Conservation (phyloP, 1,284 basidiomycete species). For the Cerioporus squamosus region DNA sequence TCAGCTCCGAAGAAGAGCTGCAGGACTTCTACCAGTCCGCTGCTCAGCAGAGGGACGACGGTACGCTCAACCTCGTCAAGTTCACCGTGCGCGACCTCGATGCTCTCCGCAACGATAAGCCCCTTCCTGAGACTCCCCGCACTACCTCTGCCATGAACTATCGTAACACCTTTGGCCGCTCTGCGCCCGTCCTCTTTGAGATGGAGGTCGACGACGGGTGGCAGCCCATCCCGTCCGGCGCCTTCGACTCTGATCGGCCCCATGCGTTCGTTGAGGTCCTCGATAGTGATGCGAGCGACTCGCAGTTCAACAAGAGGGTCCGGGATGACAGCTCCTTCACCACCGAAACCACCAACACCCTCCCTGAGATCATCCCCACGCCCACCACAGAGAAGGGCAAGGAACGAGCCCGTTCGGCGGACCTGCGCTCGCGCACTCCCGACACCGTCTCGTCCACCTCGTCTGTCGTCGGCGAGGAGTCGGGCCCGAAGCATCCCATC, state of each 20-base stretch:
- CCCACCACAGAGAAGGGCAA: conserved; percentile 57
- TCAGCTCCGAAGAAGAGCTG: conserved; percentile 72
- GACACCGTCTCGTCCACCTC: conserved; percentile 59
- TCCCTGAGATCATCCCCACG: conserved; percentile 29
- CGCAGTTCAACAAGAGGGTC: conserved; percentile 25
- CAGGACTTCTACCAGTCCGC: conserved; percentile 56
- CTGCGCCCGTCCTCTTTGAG: conserved; percentile 48
- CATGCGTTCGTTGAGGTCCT: conserved; percentile 71
- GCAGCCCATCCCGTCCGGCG: conserved; percentile 52
- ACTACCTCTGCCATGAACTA: conserved; percentile 30
- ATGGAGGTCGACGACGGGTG: conserved; percentile 70
- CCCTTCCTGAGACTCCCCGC: conserved; percentile 43
- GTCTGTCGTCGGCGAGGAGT: conserved; percentile 57
- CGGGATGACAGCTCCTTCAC: conserved; percentile 18
- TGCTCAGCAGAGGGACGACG: conserved; percentile 10
- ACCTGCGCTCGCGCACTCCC: conserved; percentile 30
- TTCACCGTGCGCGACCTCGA: conserved; percentile 67
- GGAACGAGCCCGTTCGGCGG: conserved; percentile 40
- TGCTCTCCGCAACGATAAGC: conserved; percentile 40
- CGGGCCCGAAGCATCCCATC: conserved; percentile 59
- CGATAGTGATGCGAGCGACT: conserved; percentile 47
- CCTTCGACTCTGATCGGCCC: conserved; percentile 39
- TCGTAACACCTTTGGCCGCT: conserved; percentile 57
- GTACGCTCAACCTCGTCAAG: conserved; percentile 44
- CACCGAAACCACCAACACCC: conserved; percentile 16